phyloP scores from a whole-genome alignment of 139 green algal species.

The Chlamydomonas sp. region DNA sequence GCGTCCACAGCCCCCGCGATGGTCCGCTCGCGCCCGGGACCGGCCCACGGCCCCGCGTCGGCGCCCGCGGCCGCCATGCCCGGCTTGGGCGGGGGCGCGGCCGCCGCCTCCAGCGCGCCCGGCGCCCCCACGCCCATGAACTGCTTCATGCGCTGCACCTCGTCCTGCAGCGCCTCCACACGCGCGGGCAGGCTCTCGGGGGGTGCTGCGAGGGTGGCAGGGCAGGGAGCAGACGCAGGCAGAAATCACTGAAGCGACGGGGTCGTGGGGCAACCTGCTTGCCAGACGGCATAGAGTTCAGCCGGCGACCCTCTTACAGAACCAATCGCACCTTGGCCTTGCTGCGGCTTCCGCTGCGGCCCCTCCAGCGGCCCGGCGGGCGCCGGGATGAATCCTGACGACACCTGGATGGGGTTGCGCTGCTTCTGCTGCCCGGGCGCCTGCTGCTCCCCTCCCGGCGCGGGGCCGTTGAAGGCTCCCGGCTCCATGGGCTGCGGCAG shows the following conservation, averaged over 20 bases:
- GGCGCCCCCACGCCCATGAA: slow-evolving; percentile 11
- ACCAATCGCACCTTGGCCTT: no score
- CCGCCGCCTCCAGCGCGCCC: background rate
- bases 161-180: slow-evolving; percentile 20
- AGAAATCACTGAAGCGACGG: no score
- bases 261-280: no score
- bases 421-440: background rate
- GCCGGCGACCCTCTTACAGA: no score
- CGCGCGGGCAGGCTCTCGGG: slow-evolving; percentile 4
- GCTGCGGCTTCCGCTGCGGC: no score
- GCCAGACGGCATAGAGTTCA: no score
- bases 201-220: background rate
- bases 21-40: background rate
- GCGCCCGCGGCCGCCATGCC: background rate
- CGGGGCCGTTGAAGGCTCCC: no score
- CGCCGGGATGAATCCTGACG: no score
- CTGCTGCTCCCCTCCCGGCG: no score
- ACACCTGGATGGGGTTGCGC: background rate
- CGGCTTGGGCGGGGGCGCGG: background rate
- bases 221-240: background rate
- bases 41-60: slow-evolving; percentile 2
- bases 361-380: no score
- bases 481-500: background rate
- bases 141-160: slow-evolving; percentile 4
- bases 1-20: background rate